Percentiles rank a stretch among this genome's conserved stretches.
Evolutionary conservation across 805 yeast species (phyloP).

Genomic region (Candida maris): DNA sequence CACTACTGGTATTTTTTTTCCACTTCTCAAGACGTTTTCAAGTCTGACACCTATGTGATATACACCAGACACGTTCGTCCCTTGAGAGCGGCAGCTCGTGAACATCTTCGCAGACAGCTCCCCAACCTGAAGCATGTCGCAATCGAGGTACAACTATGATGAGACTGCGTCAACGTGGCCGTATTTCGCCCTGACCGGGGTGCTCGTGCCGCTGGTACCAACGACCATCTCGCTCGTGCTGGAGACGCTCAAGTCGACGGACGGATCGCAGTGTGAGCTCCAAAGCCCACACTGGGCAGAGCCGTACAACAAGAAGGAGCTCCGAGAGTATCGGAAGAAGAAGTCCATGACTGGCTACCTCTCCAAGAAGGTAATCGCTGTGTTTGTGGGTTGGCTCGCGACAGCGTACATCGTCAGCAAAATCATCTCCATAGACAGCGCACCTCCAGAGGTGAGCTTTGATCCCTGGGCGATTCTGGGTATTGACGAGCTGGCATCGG

Average conservation of each 20-base stretch:
- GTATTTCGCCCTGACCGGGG: constrained; percentile 71
- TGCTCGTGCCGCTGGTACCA: constrained; percentile 68
- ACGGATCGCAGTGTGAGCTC: constrained; percentile 11
- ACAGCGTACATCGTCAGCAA: constrained; percentile 40
- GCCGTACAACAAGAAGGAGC: constrained; percentile 32
- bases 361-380: constrained; percentile 26
- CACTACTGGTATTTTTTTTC: no score
- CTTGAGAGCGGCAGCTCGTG: no score
- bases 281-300: constrained; percentile 28
- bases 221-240: constrained; percentile 26
- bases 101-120: no score
- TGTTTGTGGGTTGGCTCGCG: constrained; percentile 59
- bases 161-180: constrained; percentile 94
- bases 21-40: no score
- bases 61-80: no score
- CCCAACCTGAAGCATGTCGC: constrained; percentile 40
- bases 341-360: constrained; percentile 30
- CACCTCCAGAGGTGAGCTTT: constrained; percentile 47
- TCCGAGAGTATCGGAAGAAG: constrained; percentile 28
- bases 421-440: constrained; percentile 43
- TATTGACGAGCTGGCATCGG: constrained; percentile 61
- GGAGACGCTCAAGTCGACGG: constrained; percentile 1
- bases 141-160: constrained; percentile 71
- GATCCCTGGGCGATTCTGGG: constrained; percentile 92
- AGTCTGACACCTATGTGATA: no score